Percentiles rank a stretch among this genome's conserved stretches.
These are phyloP conservation scores for Rhizoclosmatium sp. DNA, from an alignment of 192 early-diverging fungal species.

Conservation along the genomic window DNA sequence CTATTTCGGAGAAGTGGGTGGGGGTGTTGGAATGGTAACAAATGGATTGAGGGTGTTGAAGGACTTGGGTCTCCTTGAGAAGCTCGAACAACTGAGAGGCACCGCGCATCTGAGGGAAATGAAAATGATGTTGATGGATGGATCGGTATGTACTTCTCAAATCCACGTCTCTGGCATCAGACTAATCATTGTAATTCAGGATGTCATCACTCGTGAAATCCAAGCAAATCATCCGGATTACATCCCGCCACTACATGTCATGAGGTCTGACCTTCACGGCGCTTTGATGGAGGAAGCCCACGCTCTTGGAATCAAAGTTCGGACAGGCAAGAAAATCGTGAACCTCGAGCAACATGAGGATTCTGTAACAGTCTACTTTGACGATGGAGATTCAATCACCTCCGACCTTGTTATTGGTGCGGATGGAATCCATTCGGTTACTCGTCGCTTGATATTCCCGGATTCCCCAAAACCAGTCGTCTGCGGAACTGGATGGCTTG, in stretches of 20 bases:
- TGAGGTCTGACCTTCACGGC: too few relatives aligned
- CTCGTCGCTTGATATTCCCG: slow-evolving; percentile 40
- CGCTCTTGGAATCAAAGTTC: background rate
- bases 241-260: too few relatives aligned
- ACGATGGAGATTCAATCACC: background rate
- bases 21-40: background rate
- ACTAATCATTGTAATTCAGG: too few relatives aligned
- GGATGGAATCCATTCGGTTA: slow-evolving; percentile 21
- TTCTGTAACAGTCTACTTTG: background rate
- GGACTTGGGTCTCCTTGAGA: background rate
- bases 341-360: background rate
- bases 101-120: too few relatives aligned
- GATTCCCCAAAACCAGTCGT: slow-evolving; percentile 16
- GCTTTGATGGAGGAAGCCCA: too few relatives aligned
- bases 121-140: too few relatives aligned
- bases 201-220: too few relatives aligned
- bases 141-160: too few relatives aligned
- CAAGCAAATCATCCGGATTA: too few relatives aligned
- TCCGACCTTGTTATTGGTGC: slow-evolving; percentile 31
- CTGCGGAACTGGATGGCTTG: slow-evolving; percentile 20
- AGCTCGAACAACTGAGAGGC: background rate
- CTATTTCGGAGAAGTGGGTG: slow-evolving; percentile 7
- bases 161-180: too few relatives aligned
- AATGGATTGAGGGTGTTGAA: background rate
- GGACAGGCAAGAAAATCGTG: slow-evolving; percentile 5